phyloP scores from a whole-genome alignment of 2,329 filamentous ascomycete species.

The Aspergillus proliferans region DNA sequence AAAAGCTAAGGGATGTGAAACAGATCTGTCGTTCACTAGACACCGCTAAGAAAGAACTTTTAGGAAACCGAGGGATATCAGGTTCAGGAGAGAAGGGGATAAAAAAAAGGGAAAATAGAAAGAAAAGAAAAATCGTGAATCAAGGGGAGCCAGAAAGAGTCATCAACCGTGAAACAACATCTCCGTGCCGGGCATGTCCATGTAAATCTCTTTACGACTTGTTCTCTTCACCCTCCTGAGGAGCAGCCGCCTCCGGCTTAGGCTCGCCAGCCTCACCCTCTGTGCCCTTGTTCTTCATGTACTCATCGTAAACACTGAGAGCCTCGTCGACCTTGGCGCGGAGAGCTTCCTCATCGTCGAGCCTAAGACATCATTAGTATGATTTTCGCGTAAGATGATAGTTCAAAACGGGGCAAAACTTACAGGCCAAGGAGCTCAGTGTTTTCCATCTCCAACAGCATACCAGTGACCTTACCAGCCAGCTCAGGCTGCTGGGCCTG shows the following conservation, averaged over 20 bases:
- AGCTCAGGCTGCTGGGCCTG: constrained; percentile 88
- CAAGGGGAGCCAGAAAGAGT: constrained; percentile 12
- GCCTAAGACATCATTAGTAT: constrained; percentile 48
- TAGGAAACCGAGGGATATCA: constrained; percentile 40
- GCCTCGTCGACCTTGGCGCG: constrained; percentile 96
- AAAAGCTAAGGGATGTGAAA: constrained; percentile 9
- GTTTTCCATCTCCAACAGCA: constrained; percentile 99
- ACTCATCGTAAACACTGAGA: constrained; percentile 95
- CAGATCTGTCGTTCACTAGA: constrained; percentile 28
- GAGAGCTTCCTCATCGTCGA: constrained; percentile 82
- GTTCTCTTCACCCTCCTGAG: constrained; percentile 38
- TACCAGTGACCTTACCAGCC: constrained; percentile 98
- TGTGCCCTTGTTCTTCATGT: constrained; percentile 75
- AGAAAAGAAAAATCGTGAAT: constrained; percentile 20
- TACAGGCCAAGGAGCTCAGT: constrained; percentile 88
- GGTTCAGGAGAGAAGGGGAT: constrained; percentile 23
- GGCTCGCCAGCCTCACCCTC: constrained; percentile 38
- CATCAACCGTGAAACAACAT: constrained; percentile 30
- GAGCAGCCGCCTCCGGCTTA: constrained; percentile 39
- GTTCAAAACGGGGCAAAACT: constrained; percentile 42
- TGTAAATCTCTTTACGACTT: constrained; percentile 30
- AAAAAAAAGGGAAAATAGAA: constrained; percentile 11
- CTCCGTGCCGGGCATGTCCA: constrained; percentile 18
- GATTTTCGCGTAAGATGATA: not conserved
- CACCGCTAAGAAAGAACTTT: constrained; percentile 32